phyloP scores from a whole-genome alignment of 495 filamentous ascomycete genomes.

The Chaetomium fimeti region DNA sequence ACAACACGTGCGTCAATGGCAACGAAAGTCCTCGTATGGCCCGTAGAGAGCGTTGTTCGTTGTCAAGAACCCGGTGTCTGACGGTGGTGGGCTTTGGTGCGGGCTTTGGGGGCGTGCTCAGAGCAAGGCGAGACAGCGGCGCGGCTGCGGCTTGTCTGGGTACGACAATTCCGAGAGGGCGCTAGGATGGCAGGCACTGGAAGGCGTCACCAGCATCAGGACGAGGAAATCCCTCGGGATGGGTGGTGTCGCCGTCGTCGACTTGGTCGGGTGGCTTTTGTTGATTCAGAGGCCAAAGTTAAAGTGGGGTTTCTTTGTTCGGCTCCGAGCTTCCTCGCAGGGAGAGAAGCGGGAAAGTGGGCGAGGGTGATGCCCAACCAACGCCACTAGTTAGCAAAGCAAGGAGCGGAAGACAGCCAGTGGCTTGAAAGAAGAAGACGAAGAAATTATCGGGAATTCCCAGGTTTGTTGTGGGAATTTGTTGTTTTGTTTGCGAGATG shows the following conservation, averaged over 20 bases:
- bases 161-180: slow-evolving; percentile 24
- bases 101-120: background rate
- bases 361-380: background rate
- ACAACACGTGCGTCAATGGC: slow-evolving; percentile 19
- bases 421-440: background rate
- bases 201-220: slow-evolving; percentile 19
- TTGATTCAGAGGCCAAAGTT: slow-evolving; percentile 35
- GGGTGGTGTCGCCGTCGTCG: slow-evolving; percentile 30
- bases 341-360: background rate
- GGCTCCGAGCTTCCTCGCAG: slow-evolving; percentile 5
- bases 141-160: slow-evolving; percentile 11
- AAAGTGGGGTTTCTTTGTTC: slow-evolving; percentile 35
- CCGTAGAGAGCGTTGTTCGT: slow-evolving; percentile 2
- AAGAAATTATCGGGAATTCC: background rate
- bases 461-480: background rate
- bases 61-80: background rate
- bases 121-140: slow-evolving; percentile 8
- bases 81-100: background rate
- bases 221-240: slow-evolving; percentile 30
- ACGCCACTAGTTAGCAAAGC: background rate
- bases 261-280: slow-evolving; percentile 29
- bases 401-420: background rate
- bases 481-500: background rate
- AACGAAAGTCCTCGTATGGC: slow-evolving; percentile 3
- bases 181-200: slow-evolving; percentile 1